These are phyloP conservation scores for Hawksworthiomyces lignivorus DNA, from an alignment of 2,329 filamentous ascomycete genomes.

Conservation along the genomic window DNA sequence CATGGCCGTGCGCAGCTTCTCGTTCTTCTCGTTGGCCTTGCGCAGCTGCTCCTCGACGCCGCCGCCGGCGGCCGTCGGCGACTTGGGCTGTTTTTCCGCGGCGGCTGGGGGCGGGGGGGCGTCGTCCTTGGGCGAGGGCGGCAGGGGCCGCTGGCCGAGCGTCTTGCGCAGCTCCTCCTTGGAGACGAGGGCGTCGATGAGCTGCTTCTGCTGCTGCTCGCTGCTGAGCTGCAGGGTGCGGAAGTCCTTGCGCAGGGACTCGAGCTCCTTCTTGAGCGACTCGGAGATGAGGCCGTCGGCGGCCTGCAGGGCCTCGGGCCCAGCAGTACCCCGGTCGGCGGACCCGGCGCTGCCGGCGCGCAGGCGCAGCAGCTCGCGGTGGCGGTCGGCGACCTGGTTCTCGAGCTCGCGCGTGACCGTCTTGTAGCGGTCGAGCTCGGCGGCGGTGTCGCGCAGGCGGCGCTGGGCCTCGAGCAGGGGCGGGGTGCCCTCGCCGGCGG, in stretches of 20 bases:
- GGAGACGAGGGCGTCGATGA: slow-evolving; percentile 51
- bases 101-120: background rate
- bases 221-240: slow-evolving; percentile 42
- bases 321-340: no score
- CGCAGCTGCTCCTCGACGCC: slow-evolving; percentile 26
- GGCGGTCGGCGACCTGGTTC: slow-evolving; percentile 41
- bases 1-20: slow-evolving; percentile 48
- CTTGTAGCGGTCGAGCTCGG: slow-evolving; percentile 41
- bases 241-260: slow-evolving; percentile 44
- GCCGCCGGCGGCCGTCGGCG: slow-evolving; percentile 14
- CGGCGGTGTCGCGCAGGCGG: slow-evolving; percentile 34
- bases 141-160: slow-evolving; percentile 31
- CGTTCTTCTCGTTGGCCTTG: slow-evolving; percentile 45
- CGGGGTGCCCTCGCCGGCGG: slow-evolving; percentile 39
- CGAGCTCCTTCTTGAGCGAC: slow-evolving; percentile 51
- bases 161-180: slow-evolving; percentile 54
- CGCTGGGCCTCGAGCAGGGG: slow-evolving; percentile 43
- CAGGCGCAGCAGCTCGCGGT: slow-evolving; percentile 46
- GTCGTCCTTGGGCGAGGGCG: no score
- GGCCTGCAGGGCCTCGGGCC: slow-evolving; percentile 44
- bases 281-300: slow-evolving; percentile 51
- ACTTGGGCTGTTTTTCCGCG: background rate
- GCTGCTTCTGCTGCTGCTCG: slow-evolving; percentile 51
- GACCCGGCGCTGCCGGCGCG: slow-evolving; percentile 47
- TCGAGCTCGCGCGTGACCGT: slow-evolving; percentile 38